A percentile compares a stretch with the other conserved stretches of the same genome.
These are phyloP conservation scores for Trichoderma polysporum DNA, from an alignment of 2,329 filamentous ascomycete species.

Conservation along the genomic window DNA sequence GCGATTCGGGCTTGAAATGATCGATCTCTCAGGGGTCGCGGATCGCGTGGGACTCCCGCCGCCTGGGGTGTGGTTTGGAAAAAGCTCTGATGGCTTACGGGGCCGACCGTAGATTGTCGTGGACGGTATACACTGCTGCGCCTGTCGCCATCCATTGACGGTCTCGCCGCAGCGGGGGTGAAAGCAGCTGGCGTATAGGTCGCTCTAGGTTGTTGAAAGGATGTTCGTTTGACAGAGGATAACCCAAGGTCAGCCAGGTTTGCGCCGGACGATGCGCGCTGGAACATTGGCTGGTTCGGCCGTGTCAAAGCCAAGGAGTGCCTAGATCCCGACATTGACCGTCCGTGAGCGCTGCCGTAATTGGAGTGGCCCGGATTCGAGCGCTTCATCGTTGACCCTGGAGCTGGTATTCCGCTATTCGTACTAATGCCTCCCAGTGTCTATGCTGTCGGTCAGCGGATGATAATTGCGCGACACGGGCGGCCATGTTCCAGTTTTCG, in stretches of 20 bases:
- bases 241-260: slow-evolving; percentile 78
- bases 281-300: slow-evolving; percentile 83
- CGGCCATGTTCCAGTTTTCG: slow-evolving; percentile 21
- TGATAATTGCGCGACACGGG: slow-evolving; percentile 17
- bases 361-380: slow-evolving; percentile 73
- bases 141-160: slow-evolving; percentile 56
- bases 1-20: slow-evolving; percentile 79
- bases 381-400: slow-evolving; percentile 90
- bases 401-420: slow-evolving; percentile 84
- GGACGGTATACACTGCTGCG: slow-evolving; percentile 80
- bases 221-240: slow-evolving; percentile 81
- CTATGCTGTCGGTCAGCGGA: slow-evolving; percentile 46
- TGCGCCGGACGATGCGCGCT: slow-evolving; percentile 77
- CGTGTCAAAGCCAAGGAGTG: slow-evolving; percentile 82
- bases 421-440: slow-evolving; percentile 82
- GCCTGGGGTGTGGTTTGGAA: slow-evolving; percentile 83
- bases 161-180: slow-evolving; percentile 53
- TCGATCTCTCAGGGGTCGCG: slow-evolving; percentile 79
- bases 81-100: slow-evolving; percentile 84
- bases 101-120: slow-evolving; percentile 66
- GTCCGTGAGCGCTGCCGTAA: slow-evolving; percentile 68
- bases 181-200: slow-evolving; percentile 55
- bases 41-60: slow-evolving; percentile 81
- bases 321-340: slow-evolving; percentile 78
- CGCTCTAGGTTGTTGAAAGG: slow-evolving; percentile 74